Evolutionary conservation across 306 rosid species (phyloP).

Genomic region (Fragaria iinumae): DNA sequence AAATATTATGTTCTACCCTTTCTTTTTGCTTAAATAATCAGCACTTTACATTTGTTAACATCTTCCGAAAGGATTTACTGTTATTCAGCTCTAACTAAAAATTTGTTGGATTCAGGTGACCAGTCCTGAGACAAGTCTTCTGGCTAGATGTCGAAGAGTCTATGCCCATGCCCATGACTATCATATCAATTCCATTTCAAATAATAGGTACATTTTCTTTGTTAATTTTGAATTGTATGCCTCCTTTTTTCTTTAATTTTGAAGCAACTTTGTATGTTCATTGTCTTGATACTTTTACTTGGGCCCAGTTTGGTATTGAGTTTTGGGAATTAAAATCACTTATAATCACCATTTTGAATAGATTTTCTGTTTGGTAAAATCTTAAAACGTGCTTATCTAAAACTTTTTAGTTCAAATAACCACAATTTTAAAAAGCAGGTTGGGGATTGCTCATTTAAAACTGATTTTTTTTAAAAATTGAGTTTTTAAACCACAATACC

Average conservation of each 20-base stretch:
- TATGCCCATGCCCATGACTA: constrained; percentile 99
- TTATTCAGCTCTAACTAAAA: constrained; percentile 14
- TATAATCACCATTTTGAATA: too few species aligned
- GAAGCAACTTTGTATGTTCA: not conserved
- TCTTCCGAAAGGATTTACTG: constrained; percentile 4
- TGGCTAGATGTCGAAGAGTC: constrained; percentile 97
- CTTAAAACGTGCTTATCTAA: too few species aligned
- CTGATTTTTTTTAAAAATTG: too few species aligned
- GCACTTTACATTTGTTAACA: not conserved
- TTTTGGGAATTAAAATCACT: too few species aligned
- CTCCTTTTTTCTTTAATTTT: not conserved
- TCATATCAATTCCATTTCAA: constrained; percentile 96
- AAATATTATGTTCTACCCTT: constrained; percentile 7
- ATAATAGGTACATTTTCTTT: constrained; percentile 66
- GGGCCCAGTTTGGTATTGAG: too few species aligned
- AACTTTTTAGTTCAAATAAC: too few species aligned
- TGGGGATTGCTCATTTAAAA: too few species aligned
- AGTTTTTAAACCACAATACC: too few species aligned
- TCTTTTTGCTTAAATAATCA: not conserved
- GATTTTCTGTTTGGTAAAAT: too few species aligned
- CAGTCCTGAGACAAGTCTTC: constrained; percentile 70
- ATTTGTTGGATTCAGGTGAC: constrained; percentile 52
- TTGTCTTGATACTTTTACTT: constrained; percentile 10
- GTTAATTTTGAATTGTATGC: not conserved
- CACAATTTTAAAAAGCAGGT: too few species aligned